Conservation (phyloP, 768 basidiomycete species). For the Lyophyllum semitale region DNA sequence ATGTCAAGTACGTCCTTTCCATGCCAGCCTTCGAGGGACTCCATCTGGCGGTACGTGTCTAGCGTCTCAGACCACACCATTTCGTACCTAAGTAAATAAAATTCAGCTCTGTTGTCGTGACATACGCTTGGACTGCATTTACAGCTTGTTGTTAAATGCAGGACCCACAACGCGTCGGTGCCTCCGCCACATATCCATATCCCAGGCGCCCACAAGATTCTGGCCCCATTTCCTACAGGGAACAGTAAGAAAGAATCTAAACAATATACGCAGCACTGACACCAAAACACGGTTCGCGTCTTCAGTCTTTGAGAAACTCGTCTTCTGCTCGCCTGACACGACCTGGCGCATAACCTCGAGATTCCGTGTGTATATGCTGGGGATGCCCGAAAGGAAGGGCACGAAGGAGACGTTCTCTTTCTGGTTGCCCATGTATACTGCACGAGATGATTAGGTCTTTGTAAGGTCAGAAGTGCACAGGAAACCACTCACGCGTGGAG, state of each 20-base stretch:
- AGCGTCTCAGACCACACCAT: conserved; percentile 34
- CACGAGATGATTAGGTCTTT: too few relatives aligned
- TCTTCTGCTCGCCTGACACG: conserved; percentile 35
- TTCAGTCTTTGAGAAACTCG: conserved; percentile 1
- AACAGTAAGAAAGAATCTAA: not conserved
- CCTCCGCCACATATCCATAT: conserved; percentile 43
- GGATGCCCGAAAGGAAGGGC: conserved; percentile 35
- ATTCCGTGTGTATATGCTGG: conserved; percentile 42
- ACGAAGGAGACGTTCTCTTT: conserved; percentile 42
- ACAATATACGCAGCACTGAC: not conserved
- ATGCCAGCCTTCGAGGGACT: conserved; percentile 25
- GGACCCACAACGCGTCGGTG: conserved; percentile 45
- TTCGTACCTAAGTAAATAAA: conserved; percentile 22
- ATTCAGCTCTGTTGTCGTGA: not conserved
- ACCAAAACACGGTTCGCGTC: not conserved
- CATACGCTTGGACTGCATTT: conserved; percentile 2
- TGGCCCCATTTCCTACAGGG: conserved; percentile 5
- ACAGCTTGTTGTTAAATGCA: conserved; percentile 44
- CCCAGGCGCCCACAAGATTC: conserved; percentile 12
- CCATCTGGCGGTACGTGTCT: conserved; percentile 31
- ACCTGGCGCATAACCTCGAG: conserved; percentile 48
- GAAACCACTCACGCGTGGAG: conserved; percentile 15
- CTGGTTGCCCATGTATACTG: conserved; percentile 34
- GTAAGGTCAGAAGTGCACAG: not conserved
- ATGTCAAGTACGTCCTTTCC: conserved; percentile 14